These are phyloP conservation scores for Yamadazyma dushanensis DNA, from an alignment of 1,139 yeast genomes.

Conservation along the genomic window DNA sequence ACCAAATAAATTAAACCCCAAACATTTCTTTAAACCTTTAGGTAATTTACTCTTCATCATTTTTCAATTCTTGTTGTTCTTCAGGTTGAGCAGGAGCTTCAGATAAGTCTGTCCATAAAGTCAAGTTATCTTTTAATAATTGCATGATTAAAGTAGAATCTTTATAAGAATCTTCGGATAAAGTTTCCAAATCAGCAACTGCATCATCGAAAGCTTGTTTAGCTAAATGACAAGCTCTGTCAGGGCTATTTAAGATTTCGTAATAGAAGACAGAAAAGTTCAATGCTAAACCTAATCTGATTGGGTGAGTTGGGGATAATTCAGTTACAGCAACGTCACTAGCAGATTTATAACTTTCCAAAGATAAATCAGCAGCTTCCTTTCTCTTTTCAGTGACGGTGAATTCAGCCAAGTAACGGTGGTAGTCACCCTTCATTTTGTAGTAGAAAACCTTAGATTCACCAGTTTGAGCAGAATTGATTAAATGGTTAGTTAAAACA, in stretches of 20 bases:
- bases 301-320: constrained; percentile 98
- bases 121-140: constrained; percentile 95
- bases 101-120: constrained; percentile 98
- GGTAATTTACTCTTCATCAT: constrained; percentile 23
- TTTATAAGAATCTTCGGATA: constrained; percentile 96
- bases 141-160: constrained; percentile 99
- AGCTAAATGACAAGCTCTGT: constrained; percentile 97
- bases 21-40: constrained; percentile 1
- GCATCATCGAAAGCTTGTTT: constrained; percentile 99
- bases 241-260: constrained; percentile 97
- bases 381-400: constrained; percentile 89
- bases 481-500: constrained; percentile 85
- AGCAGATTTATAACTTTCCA: constrained; percentile 93
- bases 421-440: constrained; percentile 99
- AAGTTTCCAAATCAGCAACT: constrained; percentile 95
- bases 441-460: constrained; percentile 97
- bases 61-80: constrained; percentile 38
- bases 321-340: constrained; percentile 96
- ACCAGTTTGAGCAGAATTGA: constrained; percentile 93
- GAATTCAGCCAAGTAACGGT: constrained; percentile 97
- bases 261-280: constrained; percentile 98
- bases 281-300: constrained; percentile 95
- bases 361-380: constrained; percentile 87
- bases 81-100: constrained; percentile 74
- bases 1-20: background rate